Evolutionary conservation across 306 rosid species (phyloP).

Genomic region (Acacia acuminata): DNA sequence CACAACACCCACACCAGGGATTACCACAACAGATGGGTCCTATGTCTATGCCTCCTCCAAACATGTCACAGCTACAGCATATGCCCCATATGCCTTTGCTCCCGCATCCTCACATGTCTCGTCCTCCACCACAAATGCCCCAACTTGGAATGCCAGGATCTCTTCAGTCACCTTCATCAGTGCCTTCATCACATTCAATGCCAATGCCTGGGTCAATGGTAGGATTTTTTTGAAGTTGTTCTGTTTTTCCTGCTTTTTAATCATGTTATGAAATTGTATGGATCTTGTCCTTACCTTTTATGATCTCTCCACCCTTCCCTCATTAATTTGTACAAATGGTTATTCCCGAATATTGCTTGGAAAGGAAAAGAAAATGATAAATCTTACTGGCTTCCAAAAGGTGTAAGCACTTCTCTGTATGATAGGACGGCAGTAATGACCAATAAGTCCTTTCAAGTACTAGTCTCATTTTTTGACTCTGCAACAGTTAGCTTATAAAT

Average conservation of each 20-base stretch:
- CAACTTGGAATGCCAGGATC: constrained; percentile 75
- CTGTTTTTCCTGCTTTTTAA: background rate
- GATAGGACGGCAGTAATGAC: background rate
- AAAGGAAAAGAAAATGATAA: background rate
- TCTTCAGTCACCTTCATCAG: constrained; percentile 53
- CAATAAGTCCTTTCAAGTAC: background rate
- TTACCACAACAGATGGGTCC: constrained; percentile 76
- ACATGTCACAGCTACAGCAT: constrained; percentile 83
- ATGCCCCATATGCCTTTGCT: constrained; percentile 89
- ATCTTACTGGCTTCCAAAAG: background rate
- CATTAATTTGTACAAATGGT: constrained; percentile 2
- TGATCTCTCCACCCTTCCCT: background rate
- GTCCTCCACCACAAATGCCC: constrained; percentile 88
- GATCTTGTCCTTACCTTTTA: background rate
- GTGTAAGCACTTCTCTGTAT: background rate
- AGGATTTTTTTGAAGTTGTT: constrained; percentile 29
- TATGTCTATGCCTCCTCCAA: constrained; percentile 73
- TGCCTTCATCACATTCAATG: constrained; percentile 61
- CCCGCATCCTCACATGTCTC: constrained; percentile 83
- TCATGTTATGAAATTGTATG: constrained; percentile 6
- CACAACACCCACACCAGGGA: constrained; percentile 80
- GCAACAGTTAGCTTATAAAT: background rate
- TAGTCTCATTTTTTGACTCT: constrained; percentile 8
- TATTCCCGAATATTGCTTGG: background rate
- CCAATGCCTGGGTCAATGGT: constrained; percentile 90